These are phyloP conservation scores for Ganoderma lingzhi DNA, from an alignment of 1,284 basidiomycete genomes.

Conservation along the genomic window DNA sequence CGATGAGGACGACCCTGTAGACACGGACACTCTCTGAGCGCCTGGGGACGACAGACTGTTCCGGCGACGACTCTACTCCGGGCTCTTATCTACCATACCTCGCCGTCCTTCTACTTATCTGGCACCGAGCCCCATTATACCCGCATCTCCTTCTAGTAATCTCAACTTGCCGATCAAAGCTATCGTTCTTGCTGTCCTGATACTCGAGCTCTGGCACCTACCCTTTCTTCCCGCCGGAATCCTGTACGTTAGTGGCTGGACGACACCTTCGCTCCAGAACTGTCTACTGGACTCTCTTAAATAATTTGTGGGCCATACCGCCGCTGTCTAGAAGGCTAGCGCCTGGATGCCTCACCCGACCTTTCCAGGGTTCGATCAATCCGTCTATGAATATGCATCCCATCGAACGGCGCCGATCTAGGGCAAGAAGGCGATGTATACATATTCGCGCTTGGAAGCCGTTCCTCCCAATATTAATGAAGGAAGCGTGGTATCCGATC, in stretches of 20 bases:
- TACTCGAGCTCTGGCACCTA: neutral
- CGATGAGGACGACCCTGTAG: neutral
- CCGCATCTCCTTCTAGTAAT: neutral
- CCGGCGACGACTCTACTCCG: neutral
- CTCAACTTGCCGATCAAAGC: neutral
- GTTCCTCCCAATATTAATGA: neutral
- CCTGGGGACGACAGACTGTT: neutral
- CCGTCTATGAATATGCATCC: neutral
- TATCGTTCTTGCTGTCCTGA: neutral
- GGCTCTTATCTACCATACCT: neutral
- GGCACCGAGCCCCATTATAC: neutral
- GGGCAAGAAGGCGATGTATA: neutral
- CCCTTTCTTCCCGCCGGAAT: neutral
- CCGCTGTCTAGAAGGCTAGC: neutral
- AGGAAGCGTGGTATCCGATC: neutral
- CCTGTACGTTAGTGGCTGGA: neutral
- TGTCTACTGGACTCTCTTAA: neutral
- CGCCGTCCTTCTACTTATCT: neutral
- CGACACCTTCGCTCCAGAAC: neutral
- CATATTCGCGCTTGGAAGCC: neutral
- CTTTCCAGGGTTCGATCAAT: neutral
- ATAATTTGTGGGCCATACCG: neutral
- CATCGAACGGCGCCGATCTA: neutral
- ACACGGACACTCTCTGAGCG: neutral
- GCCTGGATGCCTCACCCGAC: neutral